phyloP scores from a whole-genome alignment of 352 stramenopile species.

The Thalassiosira sp. region DNA sequence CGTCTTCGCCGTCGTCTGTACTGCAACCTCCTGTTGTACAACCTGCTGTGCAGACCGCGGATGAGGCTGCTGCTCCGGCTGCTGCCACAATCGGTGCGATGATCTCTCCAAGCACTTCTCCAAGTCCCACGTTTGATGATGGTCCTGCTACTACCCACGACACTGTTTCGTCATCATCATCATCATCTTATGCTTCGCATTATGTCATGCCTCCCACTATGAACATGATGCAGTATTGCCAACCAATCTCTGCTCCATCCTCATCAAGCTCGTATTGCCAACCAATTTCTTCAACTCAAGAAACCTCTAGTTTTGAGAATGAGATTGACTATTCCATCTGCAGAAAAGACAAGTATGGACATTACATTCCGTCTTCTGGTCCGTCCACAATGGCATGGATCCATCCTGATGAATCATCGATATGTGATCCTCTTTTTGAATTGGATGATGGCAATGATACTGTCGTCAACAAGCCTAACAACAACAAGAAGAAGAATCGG shows the following conservation, averaged over 20 bases:
- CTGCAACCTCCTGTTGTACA: too few relatives aligned
- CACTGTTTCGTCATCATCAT: too few relatives aligned
- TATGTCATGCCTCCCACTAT: background rate
- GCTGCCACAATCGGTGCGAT: background rate
- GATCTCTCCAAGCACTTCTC: background rate
- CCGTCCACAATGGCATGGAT: background rate
- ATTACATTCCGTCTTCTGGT: conserved; percentile 32
- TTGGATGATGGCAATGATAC: conserved; percentile 20
- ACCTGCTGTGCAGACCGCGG: too few relatives aligned
- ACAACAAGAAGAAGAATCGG: conserved; percentile 13
- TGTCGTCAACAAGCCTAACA: background rate
- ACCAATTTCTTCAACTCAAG: too few relatives aligned
- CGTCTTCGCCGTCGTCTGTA: too few relatives aligned
- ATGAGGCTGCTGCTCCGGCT: background rate
- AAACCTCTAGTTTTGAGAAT: background rate
- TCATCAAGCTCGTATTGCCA: too few relatives aligned
- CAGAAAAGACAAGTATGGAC: conserved; percentile 18
- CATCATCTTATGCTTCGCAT: too few relatives aligned
- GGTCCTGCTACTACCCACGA: too few relatives aligned
- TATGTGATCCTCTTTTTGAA: conserved; percentile 45
- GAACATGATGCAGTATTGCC: background rate
- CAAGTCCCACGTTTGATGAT: background rate
- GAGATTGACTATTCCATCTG: conserved; percentile 48
- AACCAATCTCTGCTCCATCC: background rate
- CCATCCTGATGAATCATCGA: conserved; percentile 10